Conservation (phyloP, 2,329 filamentous ascomycete genomes). For the Cercospora zeina region DNA sequence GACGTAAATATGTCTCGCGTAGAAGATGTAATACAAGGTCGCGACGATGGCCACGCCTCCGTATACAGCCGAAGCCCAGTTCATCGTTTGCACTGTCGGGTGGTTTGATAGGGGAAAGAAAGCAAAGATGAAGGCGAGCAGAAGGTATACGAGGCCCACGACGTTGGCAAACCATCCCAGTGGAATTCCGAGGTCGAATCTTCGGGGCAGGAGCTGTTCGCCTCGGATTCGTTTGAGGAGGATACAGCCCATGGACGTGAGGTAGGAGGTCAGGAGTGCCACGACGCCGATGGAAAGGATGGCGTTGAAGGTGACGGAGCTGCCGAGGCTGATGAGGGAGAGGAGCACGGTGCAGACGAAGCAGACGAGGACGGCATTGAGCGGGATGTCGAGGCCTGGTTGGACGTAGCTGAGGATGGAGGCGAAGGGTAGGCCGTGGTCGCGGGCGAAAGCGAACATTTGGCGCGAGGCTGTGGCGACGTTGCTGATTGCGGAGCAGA, state of each 20-base stretch:
- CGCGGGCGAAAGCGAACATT: constrained; percentile 48
- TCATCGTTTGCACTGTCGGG: constrained; percentile 32
- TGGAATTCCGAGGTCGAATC: constrained; percentile 31
- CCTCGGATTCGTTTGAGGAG: constrained; percentile 33
- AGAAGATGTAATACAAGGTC: constrained; percentile 31
- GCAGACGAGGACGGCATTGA: constrained; percentile 35
- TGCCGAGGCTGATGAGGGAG: constrained; percentile 39
- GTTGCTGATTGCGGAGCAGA: constrained; percentile 44
- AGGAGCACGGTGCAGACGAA: constrained; percentile 31
- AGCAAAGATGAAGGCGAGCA: constrained; percentile 31
- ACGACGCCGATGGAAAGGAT: constrained; percentile 44
- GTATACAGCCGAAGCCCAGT: constrained; percentile 32
- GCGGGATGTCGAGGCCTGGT: constrained; percentile 32
- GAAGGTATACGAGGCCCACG: constrained; percentile 29
- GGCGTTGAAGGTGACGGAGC: constrained; percentile 46
- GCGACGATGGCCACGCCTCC: constrained; percentile 29
- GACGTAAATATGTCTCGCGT: constrained; percentile 37
- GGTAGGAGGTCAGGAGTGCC: constrained; percentile 39
- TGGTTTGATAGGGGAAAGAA: constrained; percentile 35
- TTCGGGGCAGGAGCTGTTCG: constrained; percentile 30
- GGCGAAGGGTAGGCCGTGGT: constrained; percentile 46
- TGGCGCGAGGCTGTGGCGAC: constrained; percentile 47
- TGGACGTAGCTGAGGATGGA: constrained; percentile 30
- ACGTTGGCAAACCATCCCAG: constrained; percentile 31
- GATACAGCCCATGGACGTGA: constrained; percentile 34